Evolutionary conservation across 345 rosid genomes (phyloP).

Genomic region (Adansonia digitata): DNA sequence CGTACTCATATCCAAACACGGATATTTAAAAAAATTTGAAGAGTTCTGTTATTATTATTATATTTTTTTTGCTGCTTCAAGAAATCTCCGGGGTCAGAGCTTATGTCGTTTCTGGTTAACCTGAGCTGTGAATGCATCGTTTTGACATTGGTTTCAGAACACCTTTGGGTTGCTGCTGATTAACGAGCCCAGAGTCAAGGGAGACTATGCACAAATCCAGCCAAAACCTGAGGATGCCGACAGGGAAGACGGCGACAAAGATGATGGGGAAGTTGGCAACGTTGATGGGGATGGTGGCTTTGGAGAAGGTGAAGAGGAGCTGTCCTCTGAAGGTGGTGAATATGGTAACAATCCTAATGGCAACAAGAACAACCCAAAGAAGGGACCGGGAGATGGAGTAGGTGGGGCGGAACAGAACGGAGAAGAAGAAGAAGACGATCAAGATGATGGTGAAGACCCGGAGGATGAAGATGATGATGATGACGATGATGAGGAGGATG

Average conservation of each 20-base stretch:
- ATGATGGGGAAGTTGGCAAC: no score
- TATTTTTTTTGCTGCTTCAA: no score
- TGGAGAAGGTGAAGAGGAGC: conserved; percentile 48
- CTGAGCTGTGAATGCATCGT: neutral
- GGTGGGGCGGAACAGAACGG: conserved; percentile 36
- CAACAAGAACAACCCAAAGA: conserved; percentile 41
- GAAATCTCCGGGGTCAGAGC: neutral
- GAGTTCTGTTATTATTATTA: no score
- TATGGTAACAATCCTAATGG: conserved; percentile 32
- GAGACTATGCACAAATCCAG: conserved; percentile 24
- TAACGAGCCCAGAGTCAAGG: conserved; percentile 25
- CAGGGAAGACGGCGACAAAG: no score
- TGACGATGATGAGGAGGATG: conserved; percentile 37
- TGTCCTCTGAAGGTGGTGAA: conserved; percentile 50
- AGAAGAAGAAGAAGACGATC: conserved; percentile 43
- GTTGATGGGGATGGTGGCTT: conserved; percentile 32
- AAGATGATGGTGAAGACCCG: conserved; percentile 22
- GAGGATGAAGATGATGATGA: conserved; percentile 26
- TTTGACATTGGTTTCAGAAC: conserved; percentile 29
- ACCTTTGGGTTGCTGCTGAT: conserved; percentile 18
- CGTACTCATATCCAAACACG: no score
- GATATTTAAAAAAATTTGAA: no score
- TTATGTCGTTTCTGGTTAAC: neutral
- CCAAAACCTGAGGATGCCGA: no score
- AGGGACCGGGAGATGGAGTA: conserved; percentile 33